Evolutionary conservation across 805 yeast genomes (phyloP).

Genomic region (Pichia occidentalis): DNA sequence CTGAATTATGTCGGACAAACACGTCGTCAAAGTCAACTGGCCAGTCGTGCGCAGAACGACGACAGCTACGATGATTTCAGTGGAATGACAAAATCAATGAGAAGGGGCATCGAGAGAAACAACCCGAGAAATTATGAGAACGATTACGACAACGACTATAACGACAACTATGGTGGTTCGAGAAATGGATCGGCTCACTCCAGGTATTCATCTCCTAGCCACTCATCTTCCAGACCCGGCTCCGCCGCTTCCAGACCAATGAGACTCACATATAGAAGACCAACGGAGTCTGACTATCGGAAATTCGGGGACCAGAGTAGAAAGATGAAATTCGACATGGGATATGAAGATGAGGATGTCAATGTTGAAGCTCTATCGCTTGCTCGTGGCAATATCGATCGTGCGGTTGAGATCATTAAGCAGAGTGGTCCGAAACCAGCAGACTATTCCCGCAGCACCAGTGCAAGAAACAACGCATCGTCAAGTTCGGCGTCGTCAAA

Average conservation of each 20-base stretch:
- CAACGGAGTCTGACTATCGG: constrained; percentile 46
- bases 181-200: not conserved
- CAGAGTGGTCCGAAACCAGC: constrained; percentile 27
- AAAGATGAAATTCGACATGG: constrained; percentile 44
- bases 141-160: constrained; percentile 11
- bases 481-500: constrained; percentile 25
- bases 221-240: constrained; percentile 12
- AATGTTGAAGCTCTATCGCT: constrained; percentile 57
- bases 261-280: constrained; percentile 42
- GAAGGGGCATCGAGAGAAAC: constrained; percentile 12
- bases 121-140: constrained; percentile 3
- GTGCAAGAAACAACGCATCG: too few species aligned
- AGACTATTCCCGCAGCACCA: too few species aligned
- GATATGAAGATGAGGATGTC: constrained; percentile 49
- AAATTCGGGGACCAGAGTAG: constrained; percentile 46
- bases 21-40: constrained; percentile 4
- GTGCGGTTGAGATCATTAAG: constrained; percentile 53
- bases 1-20: constrained; percentile 1
- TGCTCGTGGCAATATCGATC: constrained; percentile 51
- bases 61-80: too few species aligned
- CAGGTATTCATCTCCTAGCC: constrained; percentile 7
- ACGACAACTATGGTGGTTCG: constrained; percentile 1
- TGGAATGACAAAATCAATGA: constrained; percentile 17
- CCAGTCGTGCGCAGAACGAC: too few species aligned
- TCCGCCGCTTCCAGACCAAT: constrained; percentile 10